Evolutionary conservation across 2,329 filamentous ascomycete genomes (phyloP), one percentile per base, ranked within the genome.

Genomic region (Claviceps lovelessii): DNA sequence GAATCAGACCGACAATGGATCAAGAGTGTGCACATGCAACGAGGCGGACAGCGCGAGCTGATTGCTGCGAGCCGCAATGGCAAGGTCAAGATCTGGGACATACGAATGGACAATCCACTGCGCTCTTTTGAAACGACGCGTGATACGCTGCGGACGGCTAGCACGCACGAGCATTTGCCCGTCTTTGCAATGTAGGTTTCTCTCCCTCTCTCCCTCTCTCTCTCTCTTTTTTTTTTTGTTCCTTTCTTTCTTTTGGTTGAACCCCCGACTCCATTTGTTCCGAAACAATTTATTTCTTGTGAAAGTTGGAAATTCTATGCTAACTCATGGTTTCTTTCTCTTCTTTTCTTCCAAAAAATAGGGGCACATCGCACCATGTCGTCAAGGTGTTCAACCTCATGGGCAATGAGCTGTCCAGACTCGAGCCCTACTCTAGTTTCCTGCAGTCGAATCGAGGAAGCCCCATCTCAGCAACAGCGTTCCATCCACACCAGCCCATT

Each of bases 1-100:
- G 91, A 97, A 65, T 71, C 73, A 11, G 79, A 83, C 63, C 84
- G 85, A 57, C 88, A 94, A 62, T 98, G 93, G 93, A 85, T 98
- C 68, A 90, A 90, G 63, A 93, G 88, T 61, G 89, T 95, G 15
- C 93, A 97, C 67, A 90, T 98, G 81, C 93, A 98, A 70, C 86
- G 93, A 47, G 93, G 93, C 57, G 93, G 93, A 2, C 84, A 95
- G 69, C 80, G 93, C 56, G 93, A 98, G 69, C 78, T 98, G 46
- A 77, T 98, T 53, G 91, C 86, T 47, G 93, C 90, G 23, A 94
- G 90, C 65, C 82, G 89, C 49, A 93, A 95, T 64, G 93, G 93
- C 58, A 93, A 93, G 65, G 87, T 98, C 59, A 90, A 88, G 67
- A 76, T 98, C 17, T 98, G 93, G 93, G 93, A 98, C 68, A 89